Conservation (phyloP, 2,329 filamentous ascomycete genomes). For the Dendryphion nanum region DNA sequence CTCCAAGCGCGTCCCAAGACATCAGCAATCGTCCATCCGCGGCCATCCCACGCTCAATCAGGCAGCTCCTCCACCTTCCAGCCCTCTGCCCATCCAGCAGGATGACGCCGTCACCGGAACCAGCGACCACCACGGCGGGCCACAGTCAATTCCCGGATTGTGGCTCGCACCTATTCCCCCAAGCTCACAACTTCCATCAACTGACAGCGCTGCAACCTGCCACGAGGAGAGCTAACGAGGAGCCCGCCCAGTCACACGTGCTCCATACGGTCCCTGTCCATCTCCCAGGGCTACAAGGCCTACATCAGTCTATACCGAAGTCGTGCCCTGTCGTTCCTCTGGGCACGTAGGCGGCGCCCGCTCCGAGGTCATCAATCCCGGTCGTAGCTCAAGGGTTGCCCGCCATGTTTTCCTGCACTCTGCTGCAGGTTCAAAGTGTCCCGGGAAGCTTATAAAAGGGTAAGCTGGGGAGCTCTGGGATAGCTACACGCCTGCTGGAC, state of each 20-base stretch:
- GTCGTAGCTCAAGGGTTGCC: too few species aligned
- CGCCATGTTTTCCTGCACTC: too few species aligned
- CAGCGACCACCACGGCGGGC: slow-evolving; percentile 2
- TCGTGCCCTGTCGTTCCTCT: too few species aligned
- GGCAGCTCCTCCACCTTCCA: slow-evolving; percentile 5
- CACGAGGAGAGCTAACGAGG: slow-evolving; percentile 24
- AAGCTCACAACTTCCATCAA: slow-evolving; percentile 18
- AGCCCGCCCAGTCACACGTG: slow-evolving; percentile 3
- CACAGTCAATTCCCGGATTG: slow-evolving; percentile 2
- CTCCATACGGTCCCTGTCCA: slow-evolving; percentile 3
- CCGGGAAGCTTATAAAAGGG: slow-evolving; percentile 5
- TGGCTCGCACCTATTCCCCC: neutral
- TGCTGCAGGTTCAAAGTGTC: neutral
- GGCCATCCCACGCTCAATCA: slow-evolving; percentile 3
- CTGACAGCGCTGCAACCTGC: slow-evolving; percentile 26
- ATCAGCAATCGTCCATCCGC: neutral
- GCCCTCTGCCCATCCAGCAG: too few species aligned
- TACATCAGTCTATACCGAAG: too few species aligned
- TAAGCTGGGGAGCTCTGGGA: too few species aligned
- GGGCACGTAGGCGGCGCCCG: slow-evolving; percentile 14
- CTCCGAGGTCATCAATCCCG: too few species aligned
- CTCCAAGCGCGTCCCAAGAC: too few species aligned
- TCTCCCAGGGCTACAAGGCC: too few species aligned
- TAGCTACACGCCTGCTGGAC: too few species aligned
- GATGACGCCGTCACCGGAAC: slow-evolving; percentile 4